Evolutionary conservation across 1,139 yeast genomes (phyloP).

Genomic region (Taphrina confusa): DNA sequence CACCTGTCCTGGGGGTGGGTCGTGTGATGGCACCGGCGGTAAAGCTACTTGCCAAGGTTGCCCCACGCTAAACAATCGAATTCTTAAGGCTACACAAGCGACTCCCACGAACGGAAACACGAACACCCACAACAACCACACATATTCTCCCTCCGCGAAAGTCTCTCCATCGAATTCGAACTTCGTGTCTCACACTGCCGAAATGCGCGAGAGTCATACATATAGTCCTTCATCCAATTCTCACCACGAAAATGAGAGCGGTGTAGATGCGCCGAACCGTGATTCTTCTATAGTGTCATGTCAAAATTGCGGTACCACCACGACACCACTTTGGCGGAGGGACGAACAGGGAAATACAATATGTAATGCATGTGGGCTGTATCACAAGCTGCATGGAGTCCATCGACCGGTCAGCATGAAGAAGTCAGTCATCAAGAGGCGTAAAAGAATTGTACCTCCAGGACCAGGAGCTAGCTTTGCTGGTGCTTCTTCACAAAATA

Average conservation of each 20-base stretch:
- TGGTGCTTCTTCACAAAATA: slow-evolving; percentile 3
- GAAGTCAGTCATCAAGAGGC: slow-evolving; percentile 69
- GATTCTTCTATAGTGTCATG: slow-evolving; percentile 30
- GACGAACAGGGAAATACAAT: slow-evolving; percentile 72
- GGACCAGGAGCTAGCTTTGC: slow-evolving; percentile 15
- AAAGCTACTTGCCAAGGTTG: slow-evolving; percentile 37
- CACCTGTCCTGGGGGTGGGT: slow-evolving; percentile 38
- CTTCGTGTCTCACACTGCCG: neutral
- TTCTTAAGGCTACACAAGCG: slow-evolving; percentile 25
- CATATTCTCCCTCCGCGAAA: slow-evolving; percentile 6
- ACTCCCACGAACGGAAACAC: neutral
- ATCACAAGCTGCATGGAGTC: slow-evolving; percentile 71
- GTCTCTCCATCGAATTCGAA: neutral
- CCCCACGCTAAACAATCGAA: slow-evolving; percentile 37
- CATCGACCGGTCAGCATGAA: slow-evolving; percentile 80
- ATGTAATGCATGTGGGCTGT: slow-evolving; percentile 86
- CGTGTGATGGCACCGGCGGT: slow-evolving; percentile 39
- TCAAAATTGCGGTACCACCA: slow-evolving; percentile 72
- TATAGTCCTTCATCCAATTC: slow-evolving; percentile 19
- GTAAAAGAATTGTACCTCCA: slow-evolving; percentile 45
- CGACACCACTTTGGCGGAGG: slow-evolving; percentile 85
- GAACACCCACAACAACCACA: neutral
- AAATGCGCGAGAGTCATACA: neutral
- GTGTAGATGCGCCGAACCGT: neutral
- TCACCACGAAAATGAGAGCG: slow-evolving; percentile 7